These are phyloP conservation scores for Aspergillus bridgeri DNA, from an alignment of 495 filamentous ascomycete genomes.

Conservation along the genomic window DNA sequence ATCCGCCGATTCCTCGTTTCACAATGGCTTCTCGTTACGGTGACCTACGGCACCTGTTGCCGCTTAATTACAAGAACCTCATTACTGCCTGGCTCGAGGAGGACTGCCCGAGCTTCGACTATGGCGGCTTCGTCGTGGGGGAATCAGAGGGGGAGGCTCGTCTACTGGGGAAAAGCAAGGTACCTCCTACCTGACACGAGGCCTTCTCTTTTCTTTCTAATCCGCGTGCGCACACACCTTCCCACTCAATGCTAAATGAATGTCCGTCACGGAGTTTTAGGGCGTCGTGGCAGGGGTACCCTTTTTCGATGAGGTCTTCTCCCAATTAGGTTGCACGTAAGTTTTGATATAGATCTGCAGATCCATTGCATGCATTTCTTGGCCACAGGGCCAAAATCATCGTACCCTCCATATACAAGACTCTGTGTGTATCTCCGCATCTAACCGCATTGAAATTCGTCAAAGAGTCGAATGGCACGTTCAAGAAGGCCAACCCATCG, in stretches of 20 bases:
- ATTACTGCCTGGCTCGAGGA: conserved; percentile 87
- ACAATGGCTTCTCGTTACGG: conserved; percentile 65
- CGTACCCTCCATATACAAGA: too few species aligned
- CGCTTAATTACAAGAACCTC: conserved; percentile 74
- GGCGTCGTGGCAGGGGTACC: conserved; percentile 89
- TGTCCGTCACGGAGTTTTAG: conserved; percentile 23
- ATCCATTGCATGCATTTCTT: too few species aligned
- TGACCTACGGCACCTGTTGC: conserved; percentile 75
- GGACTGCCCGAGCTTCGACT: conserved; percentile 94
- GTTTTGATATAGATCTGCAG: conserved; percentile 14
- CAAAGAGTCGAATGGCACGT: conserved; percentile 79
- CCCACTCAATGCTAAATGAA: conserved; percentile 10
- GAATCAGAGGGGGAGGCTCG: conserved; percentile 72
- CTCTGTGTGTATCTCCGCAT: too few species aligned
- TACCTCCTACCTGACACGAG: conserved; percentile 19
- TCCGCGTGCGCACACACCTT: too few species aligned
- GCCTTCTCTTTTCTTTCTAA: too few species aligned
- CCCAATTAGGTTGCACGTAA: conserved; percentile 78
- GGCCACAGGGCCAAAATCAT: too few species aligned
- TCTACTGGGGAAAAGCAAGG: conserved; percentile 79
- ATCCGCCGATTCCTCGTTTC: background rate
- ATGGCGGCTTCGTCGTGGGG: conserved; percentile 95
- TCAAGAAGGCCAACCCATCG: conserved; percentile 66
- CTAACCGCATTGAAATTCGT: too few species aligned
- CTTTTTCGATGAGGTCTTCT: conserved; percentile 93